A percentile compares a stretch with the other conserved stretches of the same genome.
Evolutionary conservation across 208 protist species (phyloP).

Genomic region (Tritrichomonas musculus): DNA sequence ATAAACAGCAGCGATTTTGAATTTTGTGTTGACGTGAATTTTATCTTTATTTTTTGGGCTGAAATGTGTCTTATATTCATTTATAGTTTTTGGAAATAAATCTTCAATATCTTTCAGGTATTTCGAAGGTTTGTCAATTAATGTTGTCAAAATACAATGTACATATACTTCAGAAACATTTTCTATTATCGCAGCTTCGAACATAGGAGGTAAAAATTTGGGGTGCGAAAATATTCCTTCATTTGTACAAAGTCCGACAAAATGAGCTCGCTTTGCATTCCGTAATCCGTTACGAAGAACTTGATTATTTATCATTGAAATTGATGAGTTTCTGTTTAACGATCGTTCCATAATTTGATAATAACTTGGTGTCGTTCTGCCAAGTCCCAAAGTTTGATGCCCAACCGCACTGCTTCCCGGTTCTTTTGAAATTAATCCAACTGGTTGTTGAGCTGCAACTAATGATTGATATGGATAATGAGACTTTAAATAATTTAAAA

Average conservation of each 20-base stretch:
- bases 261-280: background rate
- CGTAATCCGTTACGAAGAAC: background rate
- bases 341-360: background rate
- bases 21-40: background rate
- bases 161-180: background rate
- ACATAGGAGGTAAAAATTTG: background rate
- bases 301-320: background rate
- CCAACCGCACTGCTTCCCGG: slow-evolving; percentile 25
- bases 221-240: background rate
- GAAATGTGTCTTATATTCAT: no score
- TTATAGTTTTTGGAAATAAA: background rate
- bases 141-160: background rate
- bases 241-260: background rate
- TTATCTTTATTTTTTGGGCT: no score
- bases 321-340: background rate
- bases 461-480: background rate
- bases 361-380: slow-evolving; percentile 7
- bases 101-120: background rate
- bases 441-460: slow-evolving; percentile 13
- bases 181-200: background rate
- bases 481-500: background rate
- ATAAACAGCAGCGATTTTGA: background rate
- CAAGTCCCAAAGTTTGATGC: background rate
- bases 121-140: background rate
- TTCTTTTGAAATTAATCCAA: background rate